A percentile compares a stretch with the other conserved stretches of the same genome.
phyloP scores from a whole-genome alignment of 1,284 basidiomycete species.

The Trichosporon ovoides region DNA sequence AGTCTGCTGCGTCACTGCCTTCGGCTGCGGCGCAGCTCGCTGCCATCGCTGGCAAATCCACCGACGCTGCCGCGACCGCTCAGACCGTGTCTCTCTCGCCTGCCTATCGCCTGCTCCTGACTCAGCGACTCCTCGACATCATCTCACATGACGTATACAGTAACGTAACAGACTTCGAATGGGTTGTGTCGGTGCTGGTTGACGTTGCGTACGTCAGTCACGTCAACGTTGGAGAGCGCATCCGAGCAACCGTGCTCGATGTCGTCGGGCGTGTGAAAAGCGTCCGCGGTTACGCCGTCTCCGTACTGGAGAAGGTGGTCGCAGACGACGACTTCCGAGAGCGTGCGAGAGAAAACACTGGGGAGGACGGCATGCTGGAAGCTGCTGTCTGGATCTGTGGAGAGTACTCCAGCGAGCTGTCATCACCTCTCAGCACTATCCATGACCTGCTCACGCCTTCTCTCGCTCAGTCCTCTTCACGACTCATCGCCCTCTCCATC shows the following conservation, averaged over 20 bases:
- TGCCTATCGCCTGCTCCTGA: slow-evolving; percentile 75
- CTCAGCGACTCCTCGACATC: slow-evolving; percentile 73
- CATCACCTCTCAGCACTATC: slow-evolving; percentile 48
- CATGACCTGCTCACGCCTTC: slow-evolving; percentile 55
- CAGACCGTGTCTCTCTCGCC: slow-evolving; percentile 53
- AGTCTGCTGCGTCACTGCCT: slow-evolving; percentile 35
- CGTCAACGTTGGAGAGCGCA: slow-evolving; percentile 66
- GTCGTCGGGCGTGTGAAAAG: slow-evolving; percentile 74
- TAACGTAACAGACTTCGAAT: slow-evolving; percentile 87
- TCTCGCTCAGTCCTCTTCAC: slow-evolving; percentile 57
- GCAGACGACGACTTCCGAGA: slow-evolving; percentile 67
- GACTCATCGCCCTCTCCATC: slow-evolving; percentile 68
- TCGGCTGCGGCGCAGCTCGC: slow-evolving; percentile 25
- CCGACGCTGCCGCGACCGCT: slow-evolving; percentile 33
- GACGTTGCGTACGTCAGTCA: slow-evolving; percentile 80
- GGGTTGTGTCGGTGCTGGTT: slow-evolving; percentile 90
- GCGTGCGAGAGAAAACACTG: slow-evolving; percentile 53
- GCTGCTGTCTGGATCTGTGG: slow-evolving; percentile 94
- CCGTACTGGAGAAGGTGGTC: slow-evolving; percentile 71
- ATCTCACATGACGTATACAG: slow-evolving; percentile 77
- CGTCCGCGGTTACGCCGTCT: slow-evolving; percentile 70
- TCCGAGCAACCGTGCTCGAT: slow-evolving; percentile 79
- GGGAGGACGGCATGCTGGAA: slow-evolving; percentile 74
- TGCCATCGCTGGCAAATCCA: slow-evolving; percentile 13
- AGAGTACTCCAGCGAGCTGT: slow-evolving; percentile 62